Evolutionary conservation across 2,329 filamentous ascomycete genomes (phyloP).

Genomic region (Ophiosphaerella narmari): DNA sequence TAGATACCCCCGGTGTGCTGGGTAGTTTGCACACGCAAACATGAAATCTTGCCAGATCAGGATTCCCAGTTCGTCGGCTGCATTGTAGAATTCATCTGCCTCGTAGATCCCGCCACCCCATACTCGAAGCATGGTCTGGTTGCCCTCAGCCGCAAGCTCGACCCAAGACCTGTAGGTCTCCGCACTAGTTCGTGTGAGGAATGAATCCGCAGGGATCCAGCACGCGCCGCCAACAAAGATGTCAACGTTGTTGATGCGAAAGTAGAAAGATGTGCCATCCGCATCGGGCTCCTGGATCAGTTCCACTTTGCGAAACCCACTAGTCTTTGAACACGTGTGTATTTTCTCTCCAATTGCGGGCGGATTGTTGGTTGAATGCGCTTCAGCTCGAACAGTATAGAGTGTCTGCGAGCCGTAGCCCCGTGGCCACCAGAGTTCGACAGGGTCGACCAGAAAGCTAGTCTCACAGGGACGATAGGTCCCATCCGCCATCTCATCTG

Average conservation of each 20-base stretch:
- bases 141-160: slow-evolving; percentile 73
- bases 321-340: not conserved
- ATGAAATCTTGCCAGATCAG: slow-evolving; percentile 87
- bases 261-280: slow-evolving; percentile 77
- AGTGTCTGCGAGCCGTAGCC: slow-evolving; percentile 76
- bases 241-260: slow-evolving; percentile 74
- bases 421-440: slow-evolving; percentile 75
- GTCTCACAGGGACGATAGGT: slow-evolving; percentile 21
- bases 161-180: slow-evolving; percentile 75
- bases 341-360: not conserved
- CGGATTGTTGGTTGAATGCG: not conserved
- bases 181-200: slow-evolving; percentile 69
- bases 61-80: slow-evolving; percentile 76
- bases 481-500: not conserved
- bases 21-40: slow-evolving; percentile 69
- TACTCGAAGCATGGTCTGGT: slow-evolving; percentile 79
- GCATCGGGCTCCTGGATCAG: slow-evolving; percentile 53
- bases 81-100: slow-evolving; percentile 71
- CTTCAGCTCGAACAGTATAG: slow-evolving; percentile 59
- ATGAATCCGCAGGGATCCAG: slow-evolving; percentile 84
- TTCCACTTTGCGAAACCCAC: slow-evolving; percentile 65
- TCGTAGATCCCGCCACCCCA: slow-evolving; percentile 85
- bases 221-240: slow-evolving; percentile 82
- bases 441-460: slow-evolving; percentile 53
- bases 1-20: slow-evolving; percentile 66